Evolutionary conservation across 2,329 filamentous ascomycete genomes (phyloP).

Genomic region (Beauveria sp.): DNA sequence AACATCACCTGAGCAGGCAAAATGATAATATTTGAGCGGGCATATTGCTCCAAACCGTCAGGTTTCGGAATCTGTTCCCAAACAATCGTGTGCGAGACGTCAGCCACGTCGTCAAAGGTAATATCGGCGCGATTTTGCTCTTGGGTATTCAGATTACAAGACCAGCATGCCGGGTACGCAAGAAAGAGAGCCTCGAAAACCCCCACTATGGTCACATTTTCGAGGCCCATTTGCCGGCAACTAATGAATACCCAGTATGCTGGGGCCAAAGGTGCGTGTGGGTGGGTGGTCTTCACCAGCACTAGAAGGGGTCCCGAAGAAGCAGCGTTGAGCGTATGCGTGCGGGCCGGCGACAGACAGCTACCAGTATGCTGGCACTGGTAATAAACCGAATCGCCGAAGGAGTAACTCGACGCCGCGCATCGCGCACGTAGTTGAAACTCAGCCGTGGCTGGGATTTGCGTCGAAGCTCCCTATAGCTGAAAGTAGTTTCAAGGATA

Average conservation of each 20-base stretch:
- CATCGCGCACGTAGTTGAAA: neutral
- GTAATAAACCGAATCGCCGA: slow-evolving; percentile 4
- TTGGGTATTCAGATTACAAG: neutral
- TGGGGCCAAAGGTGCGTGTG: neutral
- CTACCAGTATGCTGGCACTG: neutral
- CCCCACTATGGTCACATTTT: slow-evolving; percentile 2
- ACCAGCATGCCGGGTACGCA: neutral
- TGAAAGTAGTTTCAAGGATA: slow-evolving; percentile 2
- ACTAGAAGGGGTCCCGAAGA: neutral
- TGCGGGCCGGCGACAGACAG: no score
- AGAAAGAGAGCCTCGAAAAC: neutral
- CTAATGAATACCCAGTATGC: neutral
- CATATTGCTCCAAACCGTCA: neutral
- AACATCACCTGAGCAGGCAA: slow-evolving; percentile 4
- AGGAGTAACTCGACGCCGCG: neutral
- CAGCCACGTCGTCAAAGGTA: neutral
- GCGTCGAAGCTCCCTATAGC: neutral
- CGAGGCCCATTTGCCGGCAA: slow-evolving; percentile 7
- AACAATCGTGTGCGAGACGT: neutral
- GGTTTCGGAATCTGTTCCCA: neutral
- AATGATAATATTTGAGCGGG: neutral
- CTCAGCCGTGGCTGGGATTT: neutral
- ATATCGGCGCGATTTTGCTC: neutral
- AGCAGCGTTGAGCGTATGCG: no score
- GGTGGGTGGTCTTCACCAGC: neutral